These are phyloP conservation scores for Crithidia sp. DNA, from an alignment of 208 protist species.

Conservation along the genomic window DNA sequence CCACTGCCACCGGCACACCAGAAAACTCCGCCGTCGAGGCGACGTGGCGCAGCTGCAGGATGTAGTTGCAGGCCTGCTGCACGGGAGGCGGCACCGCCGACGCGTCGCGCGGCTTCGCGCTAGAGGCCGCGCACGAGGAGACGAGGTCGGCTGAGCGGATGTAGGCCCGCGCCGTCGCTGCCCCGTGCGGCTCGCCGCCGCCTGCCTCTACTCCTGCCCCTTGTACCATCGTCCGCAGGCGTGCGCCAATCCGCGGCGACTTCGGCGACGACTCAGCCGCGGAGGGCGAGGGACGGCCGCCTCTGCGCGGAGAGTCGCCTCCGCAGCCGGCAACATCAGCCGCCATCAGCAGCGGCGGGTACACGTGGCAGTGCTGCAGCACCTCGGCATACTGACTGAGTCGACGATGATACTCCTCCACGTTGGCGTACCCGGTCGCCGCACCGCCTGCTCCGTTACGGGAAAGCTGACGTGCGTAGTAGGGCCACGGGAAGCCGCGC, in stretches of 20 bases:
- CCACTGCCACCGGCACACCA: constrained; percentile 42
- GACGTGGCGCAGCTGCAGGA: constrained; percentile 24
- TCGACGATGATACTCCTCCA: constrained; percentile 32
- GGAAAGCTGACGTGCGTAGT: constrained; percentile 63
- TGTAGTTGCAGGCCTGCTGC: constrained; percentile 64
- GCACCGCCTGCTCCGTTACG: constrained; percentile 29
- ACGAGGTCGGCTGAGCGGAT: constrained; percentile 40
- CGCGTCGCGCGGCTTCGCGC: background rate
- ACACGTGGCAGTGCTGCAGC: constrained; percentile 29
- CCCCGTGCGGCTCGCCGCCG: constrained; percentile 16
- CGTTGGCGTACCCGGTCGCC: constrained; percentile 34
- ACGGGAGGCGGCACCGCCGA: constrained; percentile 25
- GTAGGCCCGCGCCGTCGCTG: constrained; percentile 27
- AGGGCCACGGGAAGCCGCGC: constrained; percentile 62
- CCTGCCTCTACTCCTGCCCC: constrained; percentile 7
- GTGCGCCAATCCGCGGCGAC: constrained; percentile 15
- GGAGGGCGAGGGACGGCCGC: background rate
- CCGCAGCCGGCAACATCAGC: background rate
- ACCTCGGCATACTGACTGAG: constrained; percentile 39
- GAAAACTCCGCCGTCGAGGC: constrained; percentile 25
- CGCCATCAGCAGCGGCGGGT: constrained; percentile 27
- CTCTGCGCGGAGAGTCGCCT: background rate
- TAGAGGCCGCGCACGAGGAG: background rate
- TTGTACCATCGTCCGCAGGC: constrained; percentile 23
- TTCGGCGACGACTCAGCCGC: background rate